Evolutionary conservation across 2,329 filamentous ascomycete genomes (phyloP), one percentile per base, ranked within the genome.

Genomic region (Phialemonium atrogriseum): DNA sequence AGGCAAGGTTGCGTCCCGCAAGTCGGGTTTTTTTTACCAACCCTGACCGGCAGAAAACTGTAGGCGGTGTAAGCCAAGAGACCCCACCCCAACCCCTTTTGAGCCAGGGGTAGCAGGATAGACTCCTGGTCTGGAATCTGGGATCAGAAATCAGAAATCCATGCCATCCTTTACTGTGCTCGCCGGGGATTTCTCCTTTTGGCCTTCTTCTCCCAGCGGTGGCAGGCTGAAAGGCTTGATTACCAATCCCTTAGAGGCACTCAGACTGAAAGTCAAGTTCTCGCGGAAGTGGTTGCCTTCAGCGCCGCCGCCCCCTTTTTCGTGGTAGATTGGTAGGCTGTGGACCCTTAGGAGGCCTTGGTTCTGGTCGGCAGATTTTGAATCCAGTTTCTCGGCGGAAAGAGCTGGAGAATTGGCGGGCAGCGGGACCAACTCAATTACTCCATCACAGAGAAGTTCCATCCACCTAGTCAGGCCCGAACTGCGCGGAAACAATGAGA

Each of bases 171-270:
- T 85, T 31, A 67, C 70, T 3, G 69, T 66, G 42, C 70, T 70
- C 39, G 56, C 58, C 30, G 71, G 52, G 22, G 58, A 52, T 33
- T 49, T 52, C 23, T 57, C 52, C 35, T 51, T 56, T 10, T 59
- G 56, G 17, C 64, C 60, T 42, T 87, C 85, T 2, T 82, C 85
- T 33, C 87, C 84, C 24, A 89, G 66, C 0, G 91, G 91, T 16
- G 91, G 91, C 25, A 98, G 64, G 52, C 83, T 91, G 56, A 87
- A 95, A 1, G 87, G 86, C 47, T 80, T 84, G 41, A 98, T 86
- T 23, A 85, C 73, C 43, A 98, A 77, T 31, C 85, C 88, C 46
- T 73, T 79, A 3, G 73, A 71, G 47, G 85, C 70, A 54, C 86
- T 94, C 31, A 98, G 60, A 38, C 79, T 88, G 55, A 98, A 98